Conservation (phyloP, 2,329 filamentous ascomycete genomes). For the Beauveria medogensis region DNA sequence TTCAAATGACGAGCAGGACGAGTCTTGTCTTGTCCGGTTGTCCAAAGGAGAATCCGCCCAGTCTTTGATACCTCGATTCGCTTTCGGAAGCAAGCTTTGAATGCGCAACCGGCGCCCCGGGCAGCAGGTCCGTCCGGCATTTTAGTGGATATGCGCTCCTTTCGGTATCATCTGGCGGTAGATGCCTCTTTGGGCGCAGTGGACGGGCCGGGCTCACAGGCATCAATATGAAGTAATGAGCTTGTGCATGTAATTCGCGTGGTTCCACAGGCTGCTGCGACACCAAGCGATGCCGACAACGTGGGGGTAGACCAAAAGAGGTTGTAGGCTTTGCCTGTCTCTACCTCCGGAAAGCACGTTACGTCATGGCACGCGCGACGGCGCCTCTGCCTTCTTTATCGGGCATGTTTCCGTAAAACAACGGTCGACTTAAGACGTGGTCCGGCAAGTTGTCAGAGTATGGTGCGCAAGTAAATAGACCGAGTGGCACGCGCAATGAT, state of each 20-base stretch:
- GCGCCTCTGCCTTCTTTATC: not conserved
- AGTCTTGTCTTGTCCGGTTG: not conserved
- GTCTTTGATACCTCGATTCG: not conserved
- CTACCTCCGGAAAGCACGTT: not conserved
- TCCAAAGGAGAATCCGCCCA: not conserved
- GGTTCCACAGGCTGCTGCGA: not conserved
- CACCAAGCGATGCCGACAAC: not conserved
- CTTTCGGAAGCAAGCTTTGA: not conserved
- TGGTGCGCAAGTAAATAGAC: too few relatives aligned
- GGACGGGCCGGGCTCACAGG: not conserved
- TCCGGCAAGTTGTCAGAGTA: not conserved
- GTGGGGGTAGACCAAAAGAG: not conserved
- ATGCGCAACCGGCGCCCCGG: not conserved
- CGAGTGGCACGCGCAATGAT: not conserved
- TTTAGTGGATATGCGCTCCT: not conserved
- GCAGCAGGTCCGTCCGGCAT: not conserved
- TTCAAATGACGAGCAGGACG: not conserved
- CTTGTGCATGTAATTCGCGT: not conserved
- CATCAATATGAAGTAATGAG: not conserved
- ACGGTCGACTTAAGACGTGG: not conserved
- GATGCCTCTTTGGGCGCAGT: conserved; percentile 3
- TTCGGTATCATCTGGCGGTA: conserved; percentile 5
- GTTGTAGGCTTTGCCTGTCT: not conserved
- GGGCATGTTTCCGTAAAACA: not conserved
- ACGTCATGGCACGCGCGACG: not conserved